These are phyloP conservation scores for Psilocybe tampanensis DNA, from an alignment of 768 basidiomycete genomes.

Conservation along the genomic window DNA sequence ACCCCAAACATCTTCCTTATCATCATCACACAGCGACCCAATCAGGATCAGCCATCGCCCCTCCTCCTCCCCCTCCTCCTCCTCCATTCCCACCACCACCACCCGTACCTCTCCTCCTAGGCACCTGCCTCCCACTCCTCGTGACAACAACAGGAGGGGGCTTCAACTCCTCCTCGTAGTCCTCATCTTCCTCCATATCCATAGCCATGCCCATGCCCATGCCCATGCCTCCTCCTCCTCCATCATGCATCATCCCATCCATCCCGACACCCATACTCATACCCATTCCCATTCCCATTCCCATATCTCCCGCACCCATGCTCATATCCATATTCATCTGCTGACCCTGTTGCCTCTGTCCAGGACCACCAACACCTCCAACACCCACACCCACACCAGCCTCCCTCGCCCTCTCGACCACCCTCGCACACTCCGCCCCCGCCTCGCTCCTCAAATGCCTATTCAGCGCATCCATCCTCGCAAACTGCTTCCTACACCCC, in stretches of 20 bases:
- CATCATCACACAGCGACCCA: background rate
- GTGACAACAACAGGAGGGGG: conserved; percentile 8
- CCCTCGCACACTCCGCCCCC: conserved; percentile 29
- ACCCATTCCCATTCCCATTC: too few relatives aligned
- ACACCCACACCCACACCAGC: conserved; percentile 8
- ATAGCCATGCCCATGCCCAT: background rate
- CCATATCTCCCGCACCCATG: too few relatives aligned
- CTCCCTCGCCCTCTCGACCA: conserved; percentile 22
- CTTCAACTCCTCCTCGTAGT: conserved; percentile 4
- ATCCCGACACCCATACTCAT: background rate
- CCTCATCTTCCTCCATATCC: background rate
- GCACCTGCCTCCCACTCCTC: conserved; percentile 10
- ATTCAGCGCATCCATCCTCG: conserved; percentile 93
- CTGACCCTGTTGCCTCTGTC: background rate
- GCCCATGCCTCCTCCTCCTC: too few relatives aligned
- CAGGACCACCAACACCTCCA: background rate
- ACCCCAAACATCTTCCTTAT: too few relatives aligned
- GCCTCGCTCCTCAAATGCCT: conserved; percentile 58
- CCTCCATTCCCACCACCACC: conserved; percentile 2
- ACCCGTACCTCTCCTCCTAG: conserved; percentile 9
- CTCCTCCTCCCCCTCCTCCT: conserved; percentile 15
- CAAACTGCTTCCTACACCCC: conserved; percentile 92
- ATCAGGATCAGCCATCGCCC: background rate
- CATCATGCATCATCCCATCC: background rate
- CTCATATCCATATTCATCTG: background rate